Evolutionary conservation across 2,329 filamentous ascomycete genomes (phyloP), one percentile per base, ranked within the genome.

Genomic region (Neonectria punicea): DNA sequence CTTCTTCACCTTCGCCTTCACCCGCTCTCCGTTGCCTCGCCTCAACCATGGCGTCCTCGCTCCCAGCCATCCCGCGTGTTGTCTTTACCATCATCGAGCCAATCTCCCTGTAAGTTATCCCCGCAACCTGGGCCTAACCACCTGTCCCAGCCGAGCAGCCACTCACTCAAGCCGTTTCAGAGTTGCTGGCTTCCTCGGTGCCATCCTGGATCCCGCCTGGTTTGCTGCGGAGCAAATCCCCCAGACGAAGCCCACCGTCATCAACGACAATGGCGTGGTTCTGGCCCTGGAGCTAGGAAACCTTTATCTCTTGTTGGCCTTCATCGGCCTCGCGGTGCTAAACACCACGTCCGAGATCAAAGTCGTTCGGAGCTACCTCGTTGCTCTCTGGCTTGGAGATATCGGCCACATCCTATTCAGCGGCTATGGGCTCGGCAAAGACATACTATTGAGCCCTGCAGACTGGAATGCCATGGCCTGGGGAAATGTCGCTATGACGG

Each of bases 391-490:
- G 80, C 75, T 88, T 28, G 90, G 87, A 18, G 91, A 93, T 73
- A 80, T 93, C 67, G 88, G 89, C 3, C 91, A 93, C 75, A 79
- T 93, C 28, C 87, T 83, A 54, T 83, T 90, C 65, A 91, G 87
- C 16, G 78, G 77, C 18, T 87, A 86, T 72, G 85, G 83, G 7
- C 81, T 93, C 67, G 90, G 89, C 9, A 82, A 81, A 74, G 82
- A 86, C 10, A 80, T 79, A 36, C 83, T 87, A 51, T 67, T 86
- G 49, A 84, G 88, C 69, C 78, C 90, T 11, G 78, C 73, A 5
- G 79, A 77, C 22, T 93, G 91, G 91, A 93, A 92, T 75, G 80
- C 85, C 36, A 86, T 91, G 82, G 86, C 89, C n/a, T 92, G 89
- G 87, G 92, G 91, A 3, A 93, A 93, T 72, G 83, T 94, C 67